Evolutionary conservation across 176 grass and related monocot genomes (phyloP), one percentile per base, ranked within the genome.

Genomic region (Leersia perrieri): DNA sequence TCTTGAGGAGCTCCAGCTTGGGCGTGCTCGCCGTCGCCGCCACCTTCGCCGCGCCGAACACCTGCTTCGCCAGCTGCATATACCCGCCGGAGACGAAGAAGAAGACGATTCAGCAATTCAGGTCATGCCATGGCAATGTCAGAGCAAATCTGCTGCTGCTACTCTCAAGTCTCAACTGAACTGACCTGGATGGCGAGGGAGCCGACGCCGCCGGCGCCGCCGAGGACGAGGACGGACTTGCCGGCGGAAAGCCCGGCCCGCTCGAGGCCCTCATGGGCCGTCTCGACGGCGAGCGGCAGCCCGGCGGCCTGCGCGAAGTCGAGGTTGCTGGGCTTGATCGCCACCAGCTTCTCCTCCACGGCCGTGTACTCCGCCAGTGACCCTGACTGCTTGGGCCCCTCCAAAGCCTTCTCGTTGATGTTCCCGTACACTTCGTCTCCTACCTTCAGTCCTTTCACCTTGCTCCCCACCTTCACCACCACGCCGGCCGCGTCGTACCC

Each of bases 391-490:
- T 93, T 99, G 4, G 92, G 96, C 5, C 84, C 68, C 2, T 99
- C 89, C 11, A 99, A 73, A 10, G 93, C 89, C 60, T 99, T 95
- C 87, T 99, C 92, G 75, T 68, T 95, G 83, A 99, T 89, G 84
- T 93, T 75, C 33, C 96, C 96, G 77, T 99, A 99, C 60, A 99
- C 96, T 87, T 93, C 92, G 82, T 99, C 92, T 49, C 93, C 92
- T 60, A 91, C 87, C 74, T 91, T 99, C 3, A 95, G 51, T 7
- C 16, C 38, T 47, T 91, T 90, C 26, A 91, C 92, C 84, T 91
- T 31, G 29, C 80, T 70, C 22, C 96, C 93, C n/a, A 91, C 88
- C 90, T 95, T 95, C 11, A 93, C 82, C 7, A 95, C 93, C 11
- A 92, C 63, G 73, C 96, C 93, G 22, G 93, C 90, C 33, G 95